These are phyloP conservation scores for Phaeotremella skinneri DNA, from an alignment of 768 basidiomycete genomes.

Conservation along the genomic window DNA sequence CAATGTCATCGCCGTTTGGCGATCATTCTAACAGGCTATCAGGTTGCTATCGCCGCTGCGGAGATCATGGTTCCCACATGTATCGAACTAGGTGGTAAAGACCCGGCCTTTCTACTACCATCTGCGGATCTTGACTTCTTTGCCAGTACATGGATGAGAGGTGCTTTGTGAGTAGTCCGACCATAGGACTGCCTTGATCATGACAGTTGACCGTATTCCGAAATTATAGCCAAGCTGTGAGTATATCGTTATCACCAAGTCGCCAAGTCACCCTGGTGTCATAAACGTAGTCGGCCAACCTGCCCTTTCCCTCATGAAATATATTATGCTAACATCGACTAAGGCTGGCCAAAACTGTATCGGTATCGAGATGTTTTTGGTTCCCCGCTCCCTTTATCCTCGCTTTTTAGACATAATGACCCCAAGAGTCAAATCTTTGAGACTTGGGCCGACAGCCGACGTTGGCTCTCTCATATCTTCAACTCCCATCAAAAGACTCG, in stretches of 20 bases:
- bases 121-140: slow-evolving; percentile 77
- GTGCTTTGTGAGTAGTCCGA: slow-evolving; percentile 69
- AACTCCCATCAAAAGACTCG: slow-evolving; percentile 67
- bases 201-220: not conserved
- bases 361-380: slow-evolving; percentile 88
- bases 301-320: not conserved
- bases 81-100: slow-evolving; percentile 94
- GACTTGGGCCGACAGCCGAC: slow-evolving; percentile 69
- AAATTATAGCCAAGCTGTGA: slow-evolving; percentile 35
- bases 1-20: not conserved
- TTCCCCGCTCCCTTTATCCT: slow-evolving; percentile 74
- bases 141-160: slow-evolving; percentile 81
- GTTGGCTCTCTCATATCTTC: slow-evolving; percentile 81
- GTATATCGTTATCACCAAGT: not conserved
- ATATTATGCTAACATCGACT: not conserved
- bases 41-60: slow-evolving; percentile 76
- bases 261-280: not conserved
- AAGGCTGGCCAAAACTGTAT: slow-evolving; percentile 89
- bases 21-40: not conserved
- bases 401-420: slow-evolving; percentile 65
- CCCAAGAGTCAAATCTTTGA: slow-evolving; percentile 62
- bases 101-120: slow-evolving; percentile 85
- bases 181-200: not conserved
- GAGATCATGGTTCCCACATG: slow-evolving; percentile 85
- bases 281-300: not conserved